Base-by-base conservation (phyloP, 2,329 filamentous ascomycete genomes). In the Xylaria sp. region DNA sequence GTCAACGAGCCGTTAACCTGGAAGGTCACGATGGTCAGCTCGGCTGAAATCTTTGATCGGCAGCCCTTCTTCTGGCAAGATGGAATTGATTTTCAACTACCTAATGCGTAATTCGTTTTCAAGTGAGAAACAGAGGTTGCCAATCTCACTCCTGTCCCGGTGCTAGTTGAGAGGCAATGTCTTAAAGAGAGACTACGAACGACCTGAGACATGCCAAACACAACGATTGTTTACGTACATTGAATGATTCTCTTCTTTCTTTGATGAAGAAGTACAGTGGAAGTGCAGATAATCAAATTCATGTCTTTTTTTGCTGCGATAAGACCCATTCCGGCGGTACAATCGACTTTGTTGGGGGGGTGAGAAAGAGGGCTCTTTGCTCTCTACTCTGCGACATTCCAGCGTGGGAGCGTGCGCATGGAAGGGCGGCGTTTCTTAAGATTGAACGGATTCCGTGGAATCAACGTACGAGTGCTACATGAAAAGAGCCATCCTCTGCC, bases 151-250 rank as follows among this genome's bases (percentile, higher is more conserved):
- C 18, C 9, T 3, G 30, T 35, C 44, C 10, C 4, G 3, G 47
- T n/a, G 10, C 18, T 34, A 51, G 8, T 30, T 30, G 23, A 30
- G 3, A 30, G 23, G 23, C 23, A 30, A 48, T 49, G 23, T 54
- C 8, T 52, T 4, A n/a, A 7, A 55, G 11, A 56, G 23, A 30
- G 23, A 23, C 18, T 54, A 55, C 60, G 30, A 59, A 58, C 58
- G 48, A 46, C 34, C 48, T 55, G 55, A 63, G 61, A 65, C 61
- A 63, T 48, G 55, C 55, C 57, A 63, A 59, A 63, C 61, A 61
- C 54, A 37, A 44, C 42, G n/a, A 50, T 52, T 47, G 49, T 47
- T 47, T 37, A 53, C 19, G 50, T 52, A 9, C 5, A 11, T 4
- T 46, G 37, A 52, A 30, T 30, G 23, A 30, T 30, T 30, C 23